phyloP scores from a whole-genome alignment of 345 rosid genomes.

The Trapa bicornis region DNA sequence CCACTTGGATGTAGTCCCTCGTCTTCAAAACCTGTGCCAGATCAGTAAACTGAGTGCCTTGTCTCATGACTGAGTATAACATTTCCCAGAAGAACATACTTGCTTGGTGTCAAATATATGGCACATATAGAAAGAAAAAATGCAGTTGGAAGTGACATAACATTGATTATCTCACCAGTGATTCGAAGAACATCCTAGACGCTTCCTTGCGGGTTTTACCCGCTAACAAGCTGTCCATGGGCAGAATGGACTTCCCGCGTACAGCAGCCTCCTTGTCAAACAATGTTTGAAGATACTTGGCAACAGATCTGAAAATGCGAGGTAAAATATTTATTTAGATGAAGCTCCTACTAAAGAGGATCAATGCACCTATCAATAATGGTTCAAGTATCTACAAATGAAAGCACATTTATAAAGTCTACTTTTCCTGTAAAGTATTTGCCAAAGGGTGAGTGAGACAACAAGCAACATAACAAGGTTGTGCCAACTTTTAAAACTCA shows the following conservation, averaged over 20 bases:
- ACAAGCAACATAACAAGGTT: background rate
- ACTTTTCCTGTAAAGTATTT: background rate
- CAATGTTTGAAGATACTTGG: conserved; percentile 58
- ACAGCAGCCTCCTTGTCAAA: conserved; percentile 58
- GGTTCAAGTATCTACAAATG: background rate
- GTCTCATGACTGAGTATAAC: background rate
- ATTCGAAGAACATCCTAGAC: conserved; percentile 93
- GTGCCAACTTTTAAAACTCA: background rate
- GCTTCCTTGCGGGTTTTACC: conserved; percentile 99
- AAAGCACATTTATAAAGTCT: background rate
- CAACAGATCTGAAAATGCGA: conserved; percentile 29
- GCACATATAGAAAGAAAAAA: background rate
- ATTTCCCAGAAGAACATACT: background rate
- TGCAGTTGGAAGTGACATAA: background rate
- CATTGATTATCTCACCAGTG: conserved; percentile 49
- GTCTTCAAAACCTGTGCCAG: conserved; percentile 74
- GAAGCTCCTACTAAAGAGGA: background rate
- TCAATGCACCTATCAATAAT: background rate
- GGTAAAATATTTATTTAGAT: background rate
- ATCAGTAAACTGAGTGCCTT: background rate
- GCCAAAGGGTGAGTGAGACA: background rate
- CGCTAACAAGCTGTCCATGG: conserved; percentile 53
- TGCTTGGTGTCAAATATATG: background rate
- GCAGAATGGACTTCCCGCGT: conserved; percentile 41
- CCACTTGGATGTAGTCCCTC: conserved; percentile 80